These are phyloP conservation scores for Boechera divaricarpa DNA, from an alignment of 345 rosid genomes.

Conservation along the genomic window DNA sequence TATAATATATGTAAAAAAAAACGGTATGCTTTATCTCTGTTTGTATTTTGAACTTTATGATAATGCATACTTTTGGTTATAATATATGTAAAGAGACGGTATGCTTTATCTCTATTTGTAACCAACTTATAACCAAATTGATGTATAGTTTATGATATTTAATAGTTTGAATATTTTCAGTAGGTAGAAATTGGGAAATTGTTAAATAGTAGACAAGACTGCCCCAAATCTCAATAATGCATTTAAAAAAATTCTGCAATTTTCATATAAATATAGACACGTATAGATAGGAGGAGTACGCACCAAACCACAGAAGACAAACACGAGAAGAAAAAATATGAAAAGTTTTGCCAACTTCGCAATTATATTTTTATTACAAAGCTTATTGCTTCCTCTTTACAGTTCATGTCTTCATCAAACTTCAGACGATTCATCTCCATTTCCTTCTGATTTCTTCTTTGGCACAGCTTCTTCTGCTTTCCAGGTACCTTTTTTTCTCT, in stretches of 20 bases:
- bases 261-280: constrained; percentile 35
- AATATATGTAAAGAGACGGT: not conserved
- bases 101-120: not conserved
- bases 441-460: constrained; percentile 66
- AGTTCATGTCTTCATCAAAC: constrained; percentile 28
- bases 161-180: constrained; percentile 19
- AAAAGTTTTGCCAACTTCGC: constrained; percentile 21
- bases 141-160: constrained; percentile 12
- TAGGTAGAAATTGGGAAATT: constrained; percentile 27
- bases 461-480: constrained; percentile 87
- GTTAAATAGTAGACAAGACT: constrained; percentile 5
- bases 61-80: not conserved
- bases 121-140: not conserved
- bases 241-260: not conserved
- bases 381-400: constrained; percentile 25
- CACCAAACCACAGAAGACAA: constrained; percentile 7
- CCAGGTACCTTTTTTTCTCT: constrained; percentile 51
- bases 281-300: constrained; percentile 11
- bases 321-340: constrained; percentile 12
- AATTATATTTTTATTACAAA: constrained; percentile 26
- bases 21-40: not conserved
- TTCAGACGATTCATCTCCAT: constrained; percentile 34
- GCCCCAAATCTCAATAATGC: constrained; percentile 38
- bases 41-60: too few species aligned
- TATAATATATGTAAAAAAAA: not conserved